These are phyloP conservation scores for Vinca minor DNA, from an alignment of 257 asterid species.

Conservation along the genomic window DNA sequence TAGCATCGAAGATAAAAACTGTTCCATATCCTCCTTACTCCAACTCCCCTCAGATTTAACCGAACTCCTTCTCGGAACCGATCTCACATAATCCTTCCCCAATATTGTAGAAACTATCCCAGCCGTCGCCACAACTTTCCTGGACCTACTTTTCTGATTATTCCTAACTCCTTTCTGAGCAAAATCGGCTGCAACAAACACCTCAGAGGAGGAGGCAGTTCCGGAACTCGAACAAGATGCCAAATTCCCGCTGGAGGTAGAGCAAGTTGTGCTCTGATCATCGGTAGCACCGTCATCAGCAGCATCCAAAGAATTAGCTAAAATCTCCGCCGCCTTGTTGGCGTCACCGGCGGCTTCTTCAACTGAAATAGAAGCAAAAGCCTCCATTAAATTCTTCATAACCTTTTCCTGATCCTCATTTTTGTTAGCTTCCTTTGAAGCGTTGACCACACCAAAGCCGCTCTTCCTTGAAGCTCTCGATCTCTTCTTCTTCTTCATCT, in stretches of 20 bases:
- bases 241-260: constrained; percentile 52
- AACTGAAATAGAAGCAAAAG: constrained; percentile 42
- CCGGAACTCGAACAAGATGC: constrained; percentile 47
- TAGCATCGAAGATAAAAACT: constrained; percentile 72
- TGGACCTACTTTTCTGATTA: constrained; percentile 40
- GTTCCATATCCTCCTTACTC: constrained; percentile 61
- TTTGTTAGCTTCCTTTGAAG: background rate
- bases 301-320: constrained; percentile 17
- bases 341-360: constrained; percentile 46
- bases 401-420: constrained; percentile 18
- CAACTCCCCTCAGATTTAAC: constrained; percentile 36
- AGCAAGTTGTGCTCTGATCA: constrained; percentile 66
- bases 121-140: constrained; percentile 64
- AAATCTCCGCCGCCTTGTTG: constrained; percentile 43
- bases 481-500: constrained; percentile 58
- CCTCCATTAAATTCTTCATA: constrained; percentile 32
- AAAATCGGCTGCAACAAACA: constrained; percentile 27
- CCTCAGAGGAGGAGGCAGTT: too few relatives aligned
- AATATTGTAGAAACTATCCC: constrained; percentile 65
- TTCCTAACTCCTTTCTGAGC: constrained; percentile 27
- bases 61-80: constrained; percentile 45
- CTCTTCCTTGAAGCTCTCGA: constrained; percentile 30
- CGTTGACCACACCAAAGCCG: constrained; percentile 14
- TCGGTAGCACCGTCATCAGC: constrained; percentile 30
- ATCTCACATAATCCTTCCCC: constrained; percentile 82